These are phyloP conservation scores for Shiraia bambusicola DNA, from an alignment of 2,329 filamentous ascomycete species.

Conservation along the genomic window DNA sequence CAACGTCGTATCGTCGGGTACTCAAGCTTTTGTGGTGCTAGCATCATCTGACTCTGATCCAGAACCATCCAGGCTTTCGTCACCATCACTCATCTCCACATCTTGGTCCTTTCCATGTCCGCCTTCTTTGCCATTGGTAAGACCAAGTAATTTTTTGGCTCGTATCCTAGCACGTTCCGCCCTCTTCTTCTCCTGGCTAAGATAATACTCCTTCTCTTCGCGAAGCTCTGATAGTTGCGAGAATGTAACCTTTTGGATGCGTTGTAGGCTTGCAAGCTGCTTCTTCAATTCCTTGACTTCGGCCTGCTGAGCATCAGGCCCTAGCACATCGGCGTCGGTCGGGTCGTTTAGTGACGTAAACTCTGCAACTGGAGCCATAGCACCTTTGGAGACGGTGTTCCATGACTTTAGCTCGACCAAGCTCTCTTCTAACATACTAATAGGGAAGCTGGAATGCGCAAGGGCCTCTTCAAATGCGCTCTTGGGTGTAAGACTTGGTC, in stretches of 20 bases:
- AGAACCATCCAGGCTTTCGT: conserved; percentile 12
- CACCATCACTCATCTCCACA: conserved; percentile 34
- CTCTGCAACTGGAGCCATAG: conserved; percentile 30
- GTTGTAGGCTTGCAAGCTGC: conserved; percentile 48
- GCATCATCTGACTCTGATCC: conserved; percentile 22
- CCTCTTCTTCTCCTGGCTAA: conserved; percentile 34
- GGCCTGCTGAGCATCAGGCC: conserved; percentile 17
- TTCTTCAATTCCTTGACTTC: conserved; percentile 41
- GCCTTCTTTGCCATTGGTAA: conserved; percentile 20
- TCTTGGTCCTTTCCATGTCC: conserved; percentile 15
- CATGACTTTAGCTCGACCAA: conserved; percentile 40
- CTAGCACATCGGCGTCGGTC: not conserved
- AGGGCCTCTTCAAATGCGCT: conserved; percentile 46
- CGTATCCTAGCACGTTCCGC: conserved; percentile 23
- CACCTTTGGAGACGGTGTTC: conserved; percentile 21
- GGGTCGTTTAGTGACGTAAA: conserved; percentile 30
- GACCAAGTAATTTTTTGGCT: conserved; percentile 21
- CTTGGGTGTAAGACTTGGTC: conserved; percentile 15
- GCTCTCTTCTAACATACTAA: conserved; percentile 42
- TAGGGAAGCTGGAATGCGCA: conserved; percentile 47
- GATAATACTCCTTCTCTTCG: conserved; percentile 44
- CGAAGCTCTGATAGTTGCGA: conserved; percentile 48
- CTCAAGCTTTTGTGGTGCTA: conserved; percentile 9
- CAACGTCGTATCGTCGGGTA: not conserved
- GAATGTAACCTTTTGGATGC: conserved; percentile 50